These are phyloP conservation scores for Chlamydomonas sp. DNA, from an alignment of 139 green algal species.

Conservation along the genomic window DNA sequence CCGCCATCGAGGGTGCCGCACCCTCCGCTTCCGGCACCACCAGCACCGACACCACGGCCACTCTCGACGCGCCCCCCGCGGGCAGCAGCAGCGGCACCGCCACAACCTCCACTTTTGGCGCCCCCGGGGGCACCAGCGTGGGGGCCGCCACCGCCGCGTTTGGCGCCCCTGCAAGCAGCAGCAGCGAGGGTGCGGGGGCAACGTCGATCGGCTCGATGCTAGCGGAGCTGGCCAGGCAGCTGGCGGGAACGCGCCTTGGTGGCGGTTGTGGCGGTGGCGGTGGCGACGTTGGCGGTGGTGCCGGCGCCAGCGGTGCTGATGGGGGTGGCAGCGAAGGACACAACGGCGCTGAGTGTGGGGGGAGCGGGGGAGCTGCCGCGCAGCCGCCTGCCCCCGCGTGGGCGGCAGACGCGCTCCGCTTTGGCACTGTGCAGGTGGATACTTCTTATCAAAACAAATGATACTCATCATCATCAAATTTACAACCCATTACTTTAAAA, in stretches of 20 bases:
- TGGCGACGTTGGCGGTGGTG: neutral
- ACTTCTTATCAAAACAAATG: too few relatives aligned
- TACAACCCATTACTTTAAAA: too few relatives aligned
- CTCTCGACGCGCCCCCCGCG: too few relatives aligned
- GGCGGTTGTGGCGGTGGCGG: neutral
- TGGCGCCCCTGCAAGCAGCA: too few relatives aligned
- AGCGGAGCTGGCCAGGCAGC: neutral
- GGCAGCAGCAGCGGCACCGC: too few relatives aligned
- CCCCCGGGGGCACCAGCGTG: too few relatives aligned
- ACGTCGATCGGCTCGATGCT: too few relatives aligned
- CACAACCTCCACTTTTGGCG: too few relatives aligned
- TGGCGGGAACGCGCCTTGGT: neutral
- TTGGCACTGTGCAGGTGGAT: constrained; percentile 1
- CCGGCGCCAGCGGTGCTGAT: neutral
- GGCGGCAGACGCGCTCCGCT: neutral
- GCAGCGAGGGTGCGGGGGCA: too few relatives aligned
- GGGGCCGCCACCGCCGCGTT: too few relatives aligned
- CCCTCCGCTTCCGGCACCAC: neutral
- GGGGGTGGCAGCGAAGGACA: neutral
- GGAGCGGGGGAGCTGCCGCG: neutral
- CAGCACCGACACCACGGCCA: too few relatives aligned
- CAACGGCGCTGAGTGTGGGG: neutral
- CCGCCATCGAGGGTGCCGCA: neutral
- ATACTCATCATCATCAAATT: too few relatives aligned
- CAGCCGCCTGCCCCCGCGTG: neutral